These are phyloP conservation scores for Aristolochia fimbriata DNA, from an alignment of 164 flowering plant species.

Conservation along the genomic window DNA sequence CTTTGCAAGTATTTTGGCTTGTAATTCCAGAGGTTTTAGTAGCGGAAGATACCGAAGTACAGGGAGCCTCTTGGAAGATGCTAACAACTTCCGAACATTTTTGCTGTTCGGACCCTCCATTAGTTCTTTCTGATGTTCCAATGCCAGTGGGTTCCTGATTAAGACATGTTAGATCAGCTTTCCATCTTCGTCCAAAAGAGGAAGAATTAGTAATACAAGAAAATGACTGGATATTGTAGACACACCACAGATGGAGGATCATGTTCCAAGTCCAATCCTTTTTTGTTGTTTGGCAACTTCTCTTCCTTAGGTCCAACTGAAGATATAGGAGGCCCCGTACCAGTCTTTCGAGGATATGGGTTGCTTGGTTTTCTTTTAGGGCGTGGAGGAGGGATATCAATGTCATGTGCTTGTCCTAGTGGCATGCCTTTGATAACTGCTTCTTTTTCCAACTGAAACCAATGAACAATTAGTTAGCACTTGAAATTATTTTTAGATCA, in stretches of 20 bases:
- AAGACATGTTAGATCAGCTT: not conserved
- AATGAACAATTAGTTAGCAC: constrained; percentile 8
- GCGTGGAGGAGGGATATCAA: constrained; percentile 97
- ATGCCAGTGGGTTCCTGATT: constrained; percentile 38
- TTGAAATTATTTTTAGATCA: not conserved
- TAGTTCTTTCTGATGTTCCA: constrained; percentile 18
- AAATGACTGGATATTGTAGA: not conserved
- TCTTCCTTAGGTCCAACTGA: constrained; percentile 41
- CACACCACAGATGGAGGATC: constrained; percentile 50
- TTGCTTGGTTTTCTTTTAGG: constrained; percentile 89
- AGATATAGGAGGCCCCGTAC: constrained; percentile 16
- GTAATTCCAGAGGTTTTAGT: constrained; percentile 14
- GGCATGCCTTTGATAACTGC: constrained; percentile 69
- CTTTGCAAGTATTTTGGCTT: constrained; percentile 27
- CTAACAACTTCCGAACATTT: constrained; percentile 35
- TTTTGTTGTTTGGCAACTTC: constrained; percentile 23
- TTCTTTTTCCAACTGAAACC: constrained; percentile 84
- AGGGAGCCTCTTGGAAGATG: constrained; percentile 39
- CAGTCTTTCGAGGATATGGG: constrained; percentile 90
- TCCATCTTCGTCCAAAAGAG: not conserved
- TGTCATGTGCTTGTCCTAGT: constrained; percentile 60
- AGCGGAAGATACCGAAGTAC: constrained; percentile 26
- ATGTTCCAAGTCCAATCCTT: constrained; percentile 40
- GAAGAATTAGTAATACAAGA: not conserved
- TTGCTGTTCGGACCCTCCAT: constrained; percentile 27